Evolutionary conservation across 768 basidiomycete species (phyloP).

Genomic region (Boletus rubescentipes): DNA sequence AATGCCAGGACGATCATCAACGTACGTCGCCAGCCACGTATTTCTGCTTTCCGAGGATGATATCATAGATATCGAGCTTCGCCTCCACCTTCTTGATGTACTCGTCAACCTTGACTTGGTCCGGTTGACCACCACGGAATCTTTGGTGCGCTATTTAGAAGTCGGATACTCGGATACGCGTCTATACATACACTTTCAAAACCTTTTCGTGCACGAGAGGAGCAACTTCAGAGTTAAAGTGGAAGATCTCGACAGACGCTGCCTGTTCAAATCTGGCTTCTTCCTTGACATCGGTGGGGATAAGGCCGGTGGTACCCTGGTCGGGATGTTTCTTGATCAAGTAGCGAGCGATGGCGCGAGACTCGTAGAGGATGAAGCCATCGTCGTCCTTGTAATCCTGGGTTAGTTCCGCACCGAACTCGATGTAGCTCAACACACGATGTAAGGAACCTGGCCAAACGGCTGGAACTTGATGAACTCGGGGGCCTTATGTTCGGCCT

Average conservation of each 20-base stretch:
- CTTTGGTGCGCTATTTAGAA: slow-evolving; percentile 7
- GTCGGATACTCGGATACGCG: not conserved
- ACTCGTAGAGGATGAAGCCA: slow-evolving; percentile 62
- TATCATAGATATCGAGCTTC: slow-evolving; percentile 52
- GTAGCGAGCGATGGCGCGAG: slow-evolving; percentile 61
- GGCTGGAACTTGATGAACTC: slow-evolving; percentile 53
- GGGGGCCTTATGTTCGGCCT: slow-evolving; percentile 46
- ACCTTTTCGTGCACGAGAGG: slow-evolving; percentile 48
- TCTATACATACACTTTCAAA: slow-evolving; percentile 45
- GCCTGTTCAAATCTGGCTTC: slow-evolving; percentile 34
- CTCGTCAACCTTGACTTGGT: slow-evolving; percentile 22
- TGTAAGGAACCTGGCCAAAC: slow-evolving; percentile 51
- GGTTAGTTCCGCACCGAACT: not conserved
- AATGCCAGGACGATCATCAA: not conserved
- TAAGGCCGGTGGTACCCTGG: slow-evolving; percentile 46
- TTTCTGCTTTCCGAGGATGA: slow-evolving; percentile 50
- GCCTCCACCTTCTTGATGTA: slow-evolving; percentile 21
- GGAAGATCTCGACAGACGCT: slow-evolving; percentile 45
- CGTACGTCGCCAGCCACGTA: slow-evolving; percentile 59
- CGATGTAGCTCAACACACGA: slow-evolving; percentile 24
- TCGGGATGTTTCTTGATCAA: slow-evolving; percentile 51
- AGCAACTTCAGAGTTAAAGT: slow-evolving; percentile 47
- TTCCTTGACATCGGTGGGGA: slow-evolving; percentile 44
- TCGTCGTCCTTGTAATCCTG: slow-evolving; percentile 47
- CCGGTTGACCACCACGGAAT: slow-evolving; percentile 18